Conservation (phyloP, 176 grass and related monocot genomes). For the Musa beccarii region DNA sequence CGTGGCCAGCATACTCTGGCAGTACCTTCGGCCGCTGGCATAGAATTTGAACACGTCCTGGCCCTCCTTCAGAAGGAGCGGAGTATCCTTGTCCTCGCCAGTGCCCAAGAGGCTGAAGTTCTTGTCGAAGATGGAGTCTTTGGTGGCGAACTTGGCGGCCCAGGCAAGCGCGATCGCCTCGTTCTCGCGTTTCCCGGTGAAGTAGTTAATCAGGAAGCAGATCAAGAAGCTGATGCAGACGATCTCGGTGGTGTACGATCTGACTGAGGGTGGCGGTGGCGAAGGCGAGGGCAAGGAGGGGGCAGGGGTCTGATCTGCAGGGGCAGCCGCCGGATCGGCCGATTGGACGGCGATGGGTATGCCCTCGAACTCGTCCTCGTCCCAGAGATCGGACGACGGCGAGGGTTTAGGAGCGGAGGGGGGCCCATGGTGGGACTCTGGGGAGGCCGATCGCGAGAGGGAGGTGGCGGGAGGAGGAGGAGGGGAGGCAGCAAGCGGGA, state of each 20-base stretch:
- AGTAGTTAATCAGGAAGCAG: constrained; percentile 93
- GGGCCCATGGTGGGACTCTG: constrained; percentile 30
- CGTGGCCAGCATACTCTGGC: constrained; percentile 87
- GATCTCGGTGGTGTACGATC: constrained; percentile 68
- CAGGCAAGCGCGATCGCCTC: constrained; percentile 84
- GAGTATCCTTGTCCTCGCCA: constrained; percentile 74
- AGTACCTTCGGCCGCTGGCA: constrained; percentile 80
- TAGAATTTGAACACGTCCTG: constrained; percentile 99
- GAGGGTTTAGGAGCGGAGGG: constrained; percentile 11
- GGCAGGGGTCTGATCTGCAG: constrained; percentile 31
- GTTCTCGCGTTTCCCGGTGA: constrained; percentile 75
- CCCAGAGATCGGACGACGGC: constrained; percentile 59
- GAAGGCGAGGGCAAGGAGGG: constrained; percentile 10
- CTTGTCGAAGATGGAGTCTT: constrained; percentile 85
- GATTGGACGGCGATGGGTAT: constrained; percentile 40
- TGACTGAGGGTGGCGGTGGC: constrained; percentile 26
- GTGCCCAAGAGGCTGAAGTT: constrained; percentile 95
- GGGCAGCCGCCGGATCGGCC: background rate
- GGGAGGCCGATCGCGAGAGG: constrained; percentile 11
- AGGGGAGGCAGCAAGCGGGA: constrained; percentile 28
- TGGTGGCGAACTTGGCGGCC: constrained; percentile 84
- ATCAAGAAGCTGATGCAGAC: constrained; percentile 79
- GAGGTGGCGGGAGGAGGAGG: constrained; percentile 23
- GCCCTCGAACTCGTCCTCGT: constrained; percentile 98
- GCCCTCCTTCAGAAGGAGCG: constrained; percentile 85